phyloP scores from a whole-genome alignment of 2,329 filamentous ascomycete genomes.

The Trichoderma brevicompactum region DNA sequence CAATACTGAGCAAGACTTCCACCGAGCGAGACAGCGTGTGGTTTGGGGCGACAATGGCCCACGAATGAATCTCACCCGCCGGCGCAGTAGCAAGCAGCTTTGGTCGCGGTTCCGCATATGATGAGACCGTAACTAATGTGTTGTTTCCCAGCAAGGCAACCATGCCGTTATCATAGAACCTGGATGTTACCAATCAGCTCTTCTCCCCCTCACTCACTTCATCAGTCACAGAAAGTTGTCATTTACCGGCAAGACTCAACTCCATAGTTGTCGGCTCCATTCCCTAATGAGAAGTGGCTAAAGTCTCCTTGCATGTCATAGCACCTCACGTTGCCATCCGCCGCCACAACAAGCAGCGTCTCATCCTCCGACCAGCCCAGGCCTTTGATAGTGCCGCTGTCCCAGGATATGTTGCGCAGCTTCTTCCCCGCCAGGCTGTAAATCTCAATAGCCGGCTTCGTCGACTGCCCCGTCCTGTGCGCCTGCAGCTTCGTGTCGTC shows the following conservation, averaged over 20 bases:
- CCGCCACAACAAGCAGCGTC: slow-evolving; percentile 82
- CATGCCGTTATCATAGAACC: slow-evolving; percentile 89
- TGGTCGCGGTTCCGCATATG: slow-evolving; percentile 88
- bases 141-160: slow-evolving; percentile 92
- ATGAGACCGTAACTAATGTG: slow-evolving; percentile 80
- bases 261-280: slow-evolving; percentile 85
- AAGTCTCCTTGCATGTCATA: slow-evolving; percentile 96
- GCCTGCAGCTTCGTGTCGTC: slow-evolving; percentile 84
- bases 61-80: slow-evolving; percentile 79
- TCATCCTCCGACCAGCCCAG: slow-evolving; percentile 98
- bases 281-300: slow-evolving; percentile 87
- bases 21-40: slow-evolving; percentile 91
- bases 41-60: slow-evolving; percentile 85
- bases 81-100: slow-evolving; percentile 78
- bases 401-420: slow-evolving; percentile 86
- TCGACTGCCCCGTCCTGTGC: slow-evolving; percentile 71
- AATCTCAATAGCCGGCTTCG: slow-evolving; percentile 87
- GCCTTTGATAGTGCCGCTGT: slow-evolving; percentile 83
- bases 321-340: slow-evolving; percentile 87
- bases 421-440: slow-evolving; percentile 92
- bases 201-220: not conserved
- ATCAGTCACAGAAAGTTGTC: not conserved
- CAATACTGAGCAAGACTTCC: slow-evolving; percentile 86
- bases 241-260: slow-evolving; percentile 76
- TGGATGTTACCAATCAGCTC: slow-evolving; percentile 31